phyloP scores from a whole-genome alignment of 768 basidiomycete genomes.

The Agaricus subrufescens region DNA sequence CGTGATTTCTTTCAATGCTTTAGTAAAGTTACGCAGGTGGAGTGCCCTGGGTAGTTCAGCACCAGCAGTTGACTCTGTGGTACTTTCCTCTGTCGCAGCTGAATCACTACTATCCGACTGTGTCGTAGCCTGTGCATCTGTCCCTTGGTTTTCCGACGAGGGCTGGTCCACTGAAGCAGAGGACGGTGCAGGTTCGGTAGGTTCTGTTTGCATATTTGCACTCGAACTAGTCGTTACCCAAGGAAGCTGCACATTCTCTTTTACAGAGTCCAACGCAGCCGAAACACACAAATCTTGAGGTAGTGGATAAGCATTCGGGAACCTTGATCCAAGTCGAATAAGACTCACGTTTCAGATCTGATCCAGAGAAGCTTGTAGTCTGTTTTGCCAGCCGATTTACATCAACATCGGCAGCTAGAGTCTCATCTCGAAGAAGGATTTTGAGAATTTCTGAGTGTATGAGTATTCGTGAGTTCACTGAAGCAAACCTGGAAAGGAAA shows the following conservation, averaged over 20 bases:
- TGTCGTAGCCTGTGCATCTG: conserved; percentile 3
- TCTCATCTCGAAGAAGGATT: conserved; percentile 83
- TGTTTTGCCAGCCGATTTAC: conserved; percentile 55
- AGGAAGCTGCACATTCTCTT: conserved; percentile 76
- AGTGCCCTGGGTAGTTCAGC: conserved; percentile 15
- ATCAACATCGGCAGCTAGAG: conserved; percentile 59
- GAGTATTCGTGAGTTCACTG: background rate
- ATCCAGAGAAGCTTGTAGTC: conserved; percentile 88
- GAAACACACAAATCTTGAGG: conserved; percentile 82
- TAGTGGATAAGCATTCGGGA: conserved; percentile 10
- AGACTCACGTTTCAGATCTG: conserved; percentile 85
- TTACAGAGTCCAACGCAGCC: conserved; percentile 88
- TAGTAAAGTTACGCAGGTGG: conserved; percentile 63
- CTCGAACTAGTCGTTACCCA: conserved; percentile 43
- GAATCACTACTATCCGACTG: background rate
- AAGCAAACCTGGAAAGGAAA: conserved; percentile 6
- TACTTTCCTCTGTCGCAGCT: background rate
- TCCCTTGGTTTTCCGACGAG: conserved; percentile 2
- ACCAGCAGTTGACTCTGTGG: background rate
- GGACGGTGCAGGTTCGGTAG: background rate
- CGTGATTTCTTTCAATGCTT: conserved; percentile 85
- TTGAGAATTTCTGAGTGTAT: conserved; percentile 70
- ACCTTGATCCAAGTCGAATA: background rate
- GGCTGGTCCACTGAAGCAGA: background rate
- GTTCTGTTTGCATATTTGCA: background rate